Evolutionary conservation across 352 stramenopile genomes (phyloP).

Genomic region (Phytophthora citrophthora): DNA sequence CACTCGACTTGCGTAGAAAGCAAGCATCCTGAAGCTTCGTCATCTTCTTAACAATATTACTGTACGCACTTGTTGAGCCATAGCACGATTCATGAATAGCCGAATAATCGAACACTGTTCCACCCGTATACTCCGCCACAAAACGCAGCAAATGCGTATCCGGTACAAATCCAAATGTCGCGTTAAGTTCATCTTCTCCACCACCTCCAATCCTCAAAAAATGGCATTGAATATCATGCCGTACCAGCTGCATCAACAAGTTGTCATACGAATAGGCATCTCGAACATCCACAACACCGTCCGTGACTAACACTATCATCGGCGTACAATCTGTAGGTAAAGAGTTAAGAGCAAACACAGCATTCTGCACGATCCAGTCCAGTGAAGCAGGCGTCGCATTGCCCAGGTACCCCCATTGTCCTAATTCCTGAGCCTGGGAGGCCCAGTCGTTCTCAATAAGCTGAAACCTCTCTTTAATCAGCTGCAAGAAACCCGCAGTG

Average conservation of each 20-base stretch:
- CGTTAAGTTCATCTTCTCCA: conserved; percentile 57
- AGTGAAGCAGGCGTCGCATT: conserved; percentile 58
- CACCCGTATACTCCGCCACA: conserved; percentile 73
- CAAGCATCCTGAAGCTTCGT: conserved; percentile 62
- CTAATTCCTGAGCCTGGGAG: conserved; percentile 36
- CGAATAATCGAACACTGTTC: conserved; percentile 70
- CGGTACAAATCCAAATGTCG: conserved; percentile 86
- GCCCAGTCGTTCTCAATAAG: conserved; percentile 89
- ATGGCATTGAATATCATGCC: conserved; percentile 88
- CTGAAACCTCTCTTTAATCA: conserved; percentile 78
- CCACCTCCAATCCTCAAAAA: conserved; percentile 77
- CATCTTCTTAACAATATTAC: conserved; percentile 56
- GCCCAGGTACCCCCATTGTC: conserved; percentile 28
- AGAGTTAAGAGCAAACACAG: conserved; percentile 87
- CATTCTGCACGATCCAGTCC: conserved; percentile 85
- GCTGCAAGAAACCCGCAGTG: conserved; percentile 55
- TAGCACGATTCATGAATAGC: conserved; percentile 65
- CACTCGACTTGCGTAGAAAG: conserved; percentile 70
- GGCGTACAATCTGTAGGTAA: conserved; percentile 76
- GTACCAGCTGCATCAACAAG: conserved; percentile 88
- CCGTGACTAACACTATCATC: conserved; percentile 84
- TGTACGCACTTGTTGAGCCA: conserved; percentile 32
- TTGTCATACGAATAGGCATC: conserved; percentile 86
- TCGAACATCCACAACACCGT: conserved; percentile 84
- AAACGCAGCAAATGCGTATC: conserved; percentile 84